Conservation (phyloP, 192 early-diverging fungal genomes). For the Backusella westeae region DNA sequence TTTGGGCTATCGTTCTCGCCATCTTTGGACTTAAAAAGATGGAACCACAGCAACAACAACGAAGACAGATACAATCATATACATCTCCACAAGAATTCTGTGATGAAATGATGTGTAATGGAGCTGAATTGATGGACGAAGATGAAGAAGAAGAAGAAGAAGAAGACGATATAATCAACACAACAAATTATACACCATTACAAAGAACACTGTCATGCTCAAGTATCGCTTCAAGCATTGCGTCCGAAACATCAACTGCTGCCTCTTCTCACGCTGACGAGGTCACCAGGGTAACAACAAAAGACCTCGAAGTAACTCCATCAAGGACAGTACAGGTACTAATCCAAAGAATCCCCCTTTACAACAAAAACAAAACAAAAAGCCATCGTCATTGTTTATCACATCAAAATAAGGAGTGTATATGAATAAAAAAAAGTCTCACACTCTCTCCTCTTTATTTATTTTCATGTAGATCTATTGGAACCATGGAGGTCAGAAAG, state of each 20-base stretch:
- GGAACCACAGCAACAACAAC: neutral
- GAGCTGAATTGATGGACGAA: neutral
- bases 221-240: neutral
- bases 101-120: neutral
- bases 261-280: neutral
- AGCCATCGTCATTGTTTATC: neutral
- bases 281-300: neutral
- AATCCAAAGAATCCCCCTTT: neutral
- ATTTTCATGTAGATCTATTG: conserved; percentile 28
- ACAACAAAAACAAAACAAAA: neutral
- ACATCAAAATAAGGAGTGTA: neutral
- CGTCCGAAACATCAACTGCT: neutral
- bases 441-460: neutral
- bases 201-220: neutral
- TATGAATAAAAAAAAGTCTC: neutral
- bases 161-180: neutral
- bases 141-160: neutral
- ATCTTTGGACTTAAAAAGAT: neutral
- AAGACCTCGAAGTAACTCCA: neutral
- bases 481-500: conserved; percentile 34
- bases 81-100: neutral
- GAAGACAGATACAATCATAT: neutral
- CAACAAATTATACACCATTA: neutral
- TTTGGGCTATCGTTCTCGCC: neutral
- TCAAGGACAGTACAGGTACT: neutral